Conservation (phyloP, 2,329 filamentous ascomycete species). For the Sarocladium brachiariae region DNA sequence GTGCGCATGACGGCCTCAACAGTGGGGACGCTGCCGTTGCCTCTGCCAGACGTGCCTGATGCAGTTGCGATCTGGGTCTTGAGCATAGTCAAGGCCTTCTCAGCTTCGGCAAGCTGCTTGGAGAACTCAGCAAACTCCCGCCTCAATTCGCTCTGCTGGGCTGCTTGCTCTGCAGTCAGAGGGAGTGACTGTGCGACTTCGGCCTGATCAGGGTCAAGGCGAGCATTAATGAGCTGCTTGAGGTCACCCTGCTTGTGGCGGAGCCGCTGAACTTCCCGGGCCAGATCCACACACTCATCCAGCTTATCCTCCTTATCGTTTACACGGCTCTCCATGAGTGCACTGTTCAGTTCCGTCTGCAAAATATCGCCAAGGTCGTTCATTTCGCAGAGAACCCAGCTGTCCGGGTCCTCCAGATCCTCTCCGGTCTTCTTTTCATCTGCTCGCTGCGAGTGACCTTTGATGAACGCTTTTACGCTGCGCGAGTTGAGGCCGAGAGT, state of each 20-base stretch:
- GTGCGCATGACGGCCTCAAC: constrained; percentile 90
- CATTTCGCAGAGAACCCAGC: constrained; percentile 73
- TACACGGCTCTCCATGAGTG: constrained; percentile 62
- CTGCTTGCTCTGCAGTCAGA: constrained; percentile 75
- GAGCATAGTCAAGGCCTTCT: constrained; percentile 72
- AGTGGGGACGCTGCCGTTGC: constrained; percentile 58
- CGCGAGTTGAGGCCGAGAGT: constrained; percentile 77
- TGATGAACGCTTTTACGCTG: constrained; percentile 58
- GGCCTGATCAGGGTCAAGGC: constrained; percentile 59
- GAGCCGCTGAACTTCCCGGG: constrained; percentile 64
- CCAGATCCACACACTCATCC: constrained; percentile 58
- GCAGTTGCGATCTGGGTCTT: constrained; percentile 66
- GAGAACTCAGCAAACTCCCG: constrained; percentile 68
- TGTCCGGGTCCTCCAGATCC: constrained; percentile 61
- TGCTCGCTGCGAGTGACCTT: constrained; percentile 55
- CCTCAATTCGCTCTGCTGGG: constrained; percentile 77
- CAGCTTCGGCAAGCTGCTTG: constrained; percentile 66
- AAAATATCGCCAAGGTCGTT: constrained; percentile 59
- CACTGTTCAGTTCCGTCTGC: constrained; percentile 53
- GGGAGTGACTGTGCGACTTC: constrained; percentile 63
- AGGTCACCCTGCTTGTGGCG: constrained; percentile 72
- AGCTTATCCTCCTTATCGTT: constrained; percentile 63
- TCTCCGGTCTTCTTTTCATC: constrained; percentile 51
- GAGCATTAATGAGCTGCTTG: constrained; percentile 64
- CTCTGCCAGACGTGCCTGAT: constrained; percentile 40